Base-by-base conservation (phyloP, 2,329 filamentous ascomycete species). In the Zymoseptoria tritici region DNA sequence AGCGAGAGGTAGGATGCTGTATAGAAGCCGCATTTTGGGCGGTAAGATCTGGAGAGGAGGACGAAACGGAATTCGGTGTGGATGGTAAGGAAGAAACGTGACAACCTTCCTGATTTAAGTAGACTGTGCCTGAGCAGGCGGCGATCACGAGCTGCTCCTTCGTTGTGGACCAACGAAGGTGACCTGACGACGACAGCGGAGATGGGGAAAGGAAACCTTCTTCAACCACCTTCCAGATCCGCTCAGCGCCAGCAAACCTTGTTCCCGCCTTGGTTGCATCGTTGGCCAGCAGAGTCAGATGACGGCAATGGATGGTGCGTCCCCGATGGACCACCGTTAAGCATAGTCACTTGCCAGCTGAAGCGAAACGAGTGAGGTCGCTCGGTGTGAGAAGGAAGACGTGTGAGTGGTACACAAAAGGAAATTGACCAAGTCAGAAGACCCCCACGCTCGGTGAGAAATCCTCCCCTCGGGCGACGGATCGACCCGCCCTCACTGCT, bases 21-120 rank as follows among this genome's bases (percentile, higher is more conserved):
- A 55, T 20, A 58, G 20, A 36, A 54, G 24, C 53, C 56, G 56
- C 62, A 64, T 64, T n/a, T n/a, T 13, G 59, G 54, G 22, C 19
- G 21, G 46, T 51, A 9, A 31, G 36, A 5, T n/a, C 22, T 31
- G n/a, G 6, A 16, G 26, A 24, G 16, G 7, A 9, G 26, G 26
- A 29, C 7, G 26, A 9, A 9, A 29, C 49, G 19, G 16, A 31
- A 19, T 13, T 49, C 22, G 22, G 36, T 1, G 6, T 42, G 11
- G 11, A 42, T 42, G 36, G 16, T 13, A 42, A 36, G 36, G 16
- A 13, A 11, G 36, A 16, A 42, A 16, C 11, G 36, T 13, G 36
- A 42, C 36, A 16, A 42, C 36, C 8, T 42, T 42, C 36, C 16
- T 42, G 36, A 42, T 42, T 1, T 16, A 42, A 42, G 36, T 42